phyloP scores from a whole-genome alignment of 805 yeast species.

The Ogataea degrootiae region DNA sequence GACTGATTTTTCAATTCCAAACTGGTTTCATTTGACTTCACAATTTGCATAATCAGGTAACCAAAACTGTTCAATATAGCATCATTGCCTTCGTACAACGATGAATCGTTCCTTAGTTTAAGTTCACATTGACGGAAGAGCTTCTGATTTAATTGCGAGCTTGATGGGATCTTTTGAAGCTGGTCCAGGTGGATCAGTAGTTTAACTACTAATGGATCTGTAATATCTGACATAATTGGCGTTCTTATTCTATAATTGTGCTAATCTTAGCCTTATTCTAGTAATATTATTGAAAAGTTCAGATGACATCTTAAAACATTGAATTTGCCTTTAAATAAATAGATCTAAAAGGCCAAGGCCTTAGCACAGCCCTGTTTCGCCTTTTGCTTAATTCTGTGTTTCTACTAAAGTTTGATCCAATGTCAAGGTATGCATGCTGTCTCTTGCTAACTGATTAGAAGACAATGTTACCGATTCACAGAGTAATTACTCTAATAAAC shows the following conservation, averaged over 20 bases:
- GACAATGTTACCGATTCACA: too few relatives aligned
- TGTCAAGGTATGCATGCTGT: too few relatives aligned
- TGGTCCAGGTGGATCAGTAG: constrained; percentile 15
- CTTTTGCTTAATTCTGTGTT: too few relatives aligned
- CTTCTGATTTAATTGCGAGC: constrained; percentile 7
- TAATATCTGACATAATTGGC: constrained; percentile 1
- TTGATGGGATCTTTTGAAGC: constrained; percentile 1
- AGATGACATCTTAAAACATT: too few relatives aligned
- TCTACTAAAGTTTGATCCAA: too few relatives aligned
- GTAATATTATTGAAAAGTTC: too few relatives aligned
- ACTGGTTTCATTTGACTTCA: constrained; percentile 22
- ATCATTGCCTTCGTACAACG: constrained; percentile 9
- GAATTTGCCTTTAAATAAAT: too few relatives aligned
- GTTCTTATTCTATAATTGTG: constrained; percentile 3
- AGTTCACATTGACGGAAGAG: constrained; percentile 16
- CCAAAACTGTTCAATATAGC: constrained; percentile 13
- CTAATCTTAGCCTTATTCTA: background rate
- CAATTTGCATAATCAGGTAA: constrained; percentile 19
- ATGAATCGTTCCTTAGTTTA: constrained; percentile 13
- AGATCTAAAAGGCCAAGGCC: too few relatives aligned
- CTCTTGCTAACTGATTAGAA: too few relatives aligned
- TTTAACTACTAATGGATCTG: constrained; percentile 17
- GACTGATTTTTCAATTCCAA: constrained; percentile 13
- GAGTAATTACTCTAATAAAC: too few relatives aligned
- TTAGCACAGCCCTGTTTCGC: too few relatives aligned